Percentiles rank a stretch among this genome's conserved stretches.
These are phyloP conservation scores for Candolleomyces efflorescens DNA, from an alignment of 768 basidiomycete genomes.

Conservation along the genomic window DNA sequence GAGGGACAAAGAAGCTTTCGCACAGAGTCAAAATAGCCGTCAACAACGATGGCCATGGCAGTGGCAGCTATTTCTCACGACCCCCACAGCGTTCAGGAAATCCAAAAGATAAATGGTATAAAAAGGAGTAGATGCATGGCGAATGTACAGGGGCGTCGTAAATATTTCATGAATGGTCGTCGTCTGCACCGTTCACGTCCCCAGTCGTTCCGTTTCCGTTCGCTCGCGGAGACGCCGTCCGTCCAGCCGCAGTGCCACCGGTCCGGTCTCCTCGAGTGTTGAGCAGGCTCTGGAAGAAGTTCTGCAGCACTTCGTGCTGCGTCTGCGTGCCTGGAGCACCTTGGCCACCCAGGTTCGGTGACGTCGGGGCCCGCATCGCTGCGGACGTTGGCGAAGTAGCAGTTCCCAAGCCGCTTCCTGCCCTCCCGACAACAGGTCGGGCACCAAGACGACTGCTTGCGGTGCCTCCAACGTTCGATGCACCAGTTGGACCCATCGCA, in stretches of 20 bases:
- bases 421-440: conserved; percentile 23
- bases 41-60: conserved; percentile 24
- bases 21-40: conserved; percentile 25
- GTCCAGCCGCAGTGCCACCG: conserved; percentile 16
- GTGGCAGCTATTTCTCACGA: conserved; percentile 1
- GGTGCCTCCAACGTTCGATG: conserved; percentile 16
- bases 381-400: conserved; percentile 26
- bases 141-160: background rate
- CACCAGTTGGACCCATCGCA: conserved; percentile 26
- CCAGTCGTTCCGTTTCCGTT: background rate
- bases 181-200: conserved; percentile 16
- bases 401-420: conserved; percentile 28
- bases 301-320: conserved; percentile 81
- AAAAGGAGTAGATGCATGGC: background rate
- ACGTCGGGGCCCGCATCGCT: conserved; percentile 31
- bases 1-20: conserved; percentile 22
- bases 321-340: too few species aligned
- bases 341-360: conserved; percentile 32
- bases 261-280: conserved; percentile 64
- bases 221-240: conserved; percentile 15
- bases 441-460: conserved; percentile 20
- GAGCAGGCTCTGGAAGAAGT: conserved; percentile 83
- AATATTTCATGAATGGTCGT: conserved; percentile 25
- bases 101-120: conserved; percentile 4
- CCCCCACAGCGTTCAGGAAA: background rate